These are phyloP conservation scores for Eimeria necatrix DNA, from an alignment of 169 alveolate species.

Conservation along the genomic window DNA sequence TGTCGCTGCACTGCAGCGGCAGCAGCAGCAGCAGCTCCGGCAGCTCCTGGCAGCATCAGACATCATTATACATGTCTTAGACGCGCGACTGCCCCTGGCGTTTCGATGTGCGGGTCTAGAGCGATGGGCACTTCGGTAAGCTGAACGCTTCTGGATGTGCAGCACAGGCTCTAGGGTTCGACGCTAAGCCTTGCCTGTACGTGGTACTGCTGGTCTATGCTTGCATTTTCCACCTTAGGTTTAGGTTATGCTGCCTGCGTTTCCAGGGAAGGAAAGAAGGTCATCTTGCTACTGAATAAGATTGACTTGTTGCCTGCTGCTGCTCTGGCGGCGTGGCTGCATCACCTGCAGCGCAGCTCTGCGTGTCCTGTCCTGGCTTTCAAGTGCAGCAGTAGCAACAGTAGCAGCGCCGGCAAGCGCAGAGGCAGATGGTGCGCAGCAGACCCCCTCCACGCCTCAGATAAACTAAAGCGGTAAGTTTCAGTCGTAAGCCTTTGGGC, in stretches of 20 bases:
- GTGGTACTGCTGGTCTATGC: not conserved
- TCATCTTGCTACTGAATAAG: conserved; percentile 94
- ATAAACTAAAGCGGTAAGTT: conserved; percentile 40
- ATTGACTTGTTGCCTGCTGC: conserved; percentile 96
- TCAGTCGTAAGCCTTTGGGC: too few relatives aligned
- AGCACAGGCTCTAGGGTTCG: not conserved
- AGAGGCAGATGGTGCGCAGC: conserved; percentile 53
- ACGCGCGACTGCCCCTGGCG: conserved; percentile 96
- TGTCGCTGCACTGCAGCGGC: conserved; percentile 76
- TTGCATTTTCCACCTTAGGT: not conserved
- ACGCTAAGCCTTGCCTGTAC: not conserved
- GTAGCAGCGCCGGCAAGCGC: conserved; percentile 54
- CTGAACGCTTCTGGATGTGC: not conserved
- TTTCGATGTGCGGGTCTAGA: conserved; percentile 94
- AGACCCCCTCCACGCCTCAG: conserved; percentile 49
- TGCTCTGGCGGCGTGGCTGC: conserved; percentile 85
- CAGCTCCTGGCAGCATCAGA: conserved; percentile 93
- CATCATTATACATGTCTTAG: conserved; percentile 94
- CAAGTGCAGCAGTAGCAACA: conserved; percentile 75
- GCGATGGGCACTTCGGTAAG: conserved; percentile 85
- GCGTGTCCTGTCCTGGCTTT: conserved; percentile 83
- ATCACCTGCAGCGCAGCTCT: conserved; percentile 75
- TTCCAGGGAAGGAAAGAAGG: conserved; percentile 90
- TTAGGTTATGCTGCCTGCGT: not conserved
- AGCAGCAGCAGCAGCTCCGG: conserved; percentile 82